These are phyloP conservation scores for Aspergillus carlsbadensis DNA, from an alignment of 495 filamentous ascomycete species.

Conservation along the genomic window DNA sequence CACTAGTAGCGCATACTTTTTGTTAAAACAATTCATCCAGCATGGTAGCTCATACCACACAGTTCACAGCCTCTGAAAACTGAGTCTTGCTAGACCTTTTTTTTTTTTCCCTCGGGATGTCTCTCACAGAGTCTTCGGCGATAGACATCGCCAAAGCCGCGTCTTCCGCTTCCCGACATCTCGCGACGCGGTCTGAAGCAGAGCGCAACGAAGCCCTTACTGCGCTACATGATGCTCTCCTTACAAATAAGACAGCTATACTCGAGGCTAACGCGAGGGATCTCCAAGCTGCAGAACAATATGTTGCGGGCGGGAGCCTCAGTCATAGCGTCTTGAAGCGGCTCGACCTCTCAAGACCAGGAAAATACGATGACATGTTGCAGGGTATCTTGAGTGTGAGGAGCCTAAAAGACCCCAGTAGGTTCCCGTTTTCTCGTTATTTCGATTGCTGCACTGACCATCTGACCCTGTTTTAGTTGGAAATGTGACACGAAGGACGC, in stretches of 20 bases:
- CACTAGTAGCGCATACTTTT: neutral
- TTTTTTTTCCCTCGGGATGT: slow-evolving; percentile 48
- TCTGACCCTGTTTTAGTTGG: slow-evolving; percentile 61
- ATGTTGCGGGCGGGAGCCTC: slow-evolving; percentile 69
- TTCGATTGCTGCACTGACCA: neutral
- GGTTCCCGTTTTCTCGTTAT: slow-evolving; percentile 24
- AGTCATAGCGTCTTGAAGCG: slow-evolving; percentile 87
- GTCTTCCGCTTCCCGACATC: slow-evolving; percentile 65
- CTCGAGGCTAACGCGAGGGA: slow-evolving; percentile 84
- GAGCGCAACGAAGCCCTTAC: slow-evolving; percentile 83
- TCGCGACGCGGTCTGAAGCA: slow-evolving; percentile 61
- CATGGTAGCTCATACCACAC: neutral
- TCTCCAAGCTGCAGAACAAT: slow-evolving; percentile 67
- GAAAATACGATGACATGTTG: slow-evolving; percentile 98
- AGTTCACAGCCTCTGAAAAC: neutral
- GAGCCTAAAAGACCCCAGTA: slow-evolving; percentile 83
- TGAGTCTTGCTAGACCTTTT: neutral
- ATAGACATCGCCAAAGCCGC: slow-evolving; percentile 65
- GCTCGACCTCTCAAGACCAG: slow-evolving; percentile 77
- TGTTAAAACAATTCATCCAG: too few species aligned
- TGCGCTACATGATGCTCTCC: slow-evolving; percentile 71
- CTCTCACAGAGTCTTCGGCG: slow-evolving; percentile 70
- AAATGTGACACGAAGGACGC: slow-evolving; percentile 76
- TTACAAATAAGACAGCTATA: slow-evolving; percentile 66
- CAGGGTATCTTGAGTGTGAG: slow-evolving; percentile 90